Base-by-base conservation (phyloP, 768 basidiomycete genomes). In the Kwoniella pini region DNA sequence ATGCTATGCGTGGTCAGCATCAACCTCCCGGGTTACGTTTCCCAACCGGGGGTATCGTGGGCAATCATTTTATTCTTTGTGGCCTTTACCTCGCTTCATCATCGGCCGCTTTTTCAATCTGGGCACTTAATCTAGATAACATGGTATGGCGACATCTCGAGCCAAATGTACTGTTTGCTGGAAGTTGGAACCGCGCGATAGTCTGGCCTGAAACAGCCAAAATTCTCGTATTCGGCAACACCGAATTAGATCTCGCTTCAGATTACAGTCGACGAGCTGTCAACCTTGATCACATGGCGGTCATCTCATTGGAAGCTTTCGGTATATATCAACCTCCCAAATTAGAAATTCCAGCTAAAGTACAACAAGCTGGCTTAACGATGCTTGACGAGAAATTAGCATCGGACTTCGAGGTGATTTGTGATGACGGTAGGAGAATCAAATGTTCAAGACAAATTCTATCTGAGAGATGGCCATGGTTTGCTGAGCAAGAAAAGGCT, bases 21-120 rank as follows among this genome's bases (percentile, higher is more conserved):
- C 88, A 91, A 67, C 95, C 95, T 21, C 95, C 96, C 0, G 95
- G 95, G 12, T 85, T 98, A 43, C 88, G 95, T 9, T 99, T 99
- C 81, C 95, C 95, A 5, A 90, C 92, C 0, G 95, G 94, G 19
- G 91, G 91, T 30, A 87, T 97, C 62, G 81, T 96, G 6, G 96
- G 94, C 28, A 86, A 86, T 30, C 66, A 76, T 77, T 85, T 99
- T 75, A 88, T 99, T 77, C 87, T 98, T 53, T 92, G 91, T 9
- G 95, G 95, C 28, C 95, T 92, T 19, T 96, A 96, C 74, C 87
- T 99, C 59, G 91, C 94, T 0, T 90, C 93, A 72, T 88, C 88
- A 40, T 90, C 90, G 68, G 93, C 95, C 72, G 91, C 90, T 26
- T 99, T 93, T 78, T 93, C 92, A 10, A 89, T 98, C 59, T 99